A percentile compares a stretch with the other conserved stretches of the same genome.
These are phyloP conservation scores for Moelleriella libera DNA, from an alignment of 2,329 filamentous ascomycete genomes.

Conservation along the genomic window DNA sequence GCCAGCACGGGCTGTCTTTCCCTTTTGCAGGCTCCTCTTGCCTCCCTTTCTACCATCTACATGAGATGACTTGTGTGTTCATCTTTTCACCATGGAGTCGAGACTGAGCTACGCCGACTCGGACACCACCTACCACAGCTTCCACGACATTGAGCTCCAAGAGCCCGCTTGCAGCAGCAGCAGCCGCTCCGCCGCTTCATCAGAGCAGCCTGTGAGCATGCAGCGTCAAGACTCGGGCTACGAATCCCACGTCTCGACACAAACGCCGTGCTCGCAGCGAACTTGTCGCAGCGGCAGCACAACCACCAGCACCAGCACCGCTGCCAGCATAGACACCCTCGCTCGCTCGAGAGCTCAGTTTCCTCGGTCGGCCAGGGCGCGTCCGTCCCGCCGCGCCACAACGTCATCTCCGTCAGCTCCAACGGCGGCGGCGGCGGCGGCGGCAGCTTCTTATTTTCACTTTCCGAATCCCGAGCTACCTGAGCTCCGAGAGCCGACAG, in stretches of 20 bases:
- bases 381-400: too few relatives aligned
- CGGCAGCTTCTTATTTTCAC: slow-evolving; percentile 38
- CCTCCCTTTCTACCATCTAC: too few relatives aligned
- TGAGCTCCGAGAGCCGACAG: too few relatives aligned
- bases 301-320: slow-evolving; percentile 18
- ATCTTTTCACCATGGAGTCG: slow-evolving; percentile 3
- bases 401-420: too few relatives aligned
- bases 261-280: slow-evolving; percentile 7
- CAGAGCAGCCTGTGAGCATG: slow-evolving; percentile 21
- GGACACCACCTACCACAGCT: slow-evolving; percentile 40
- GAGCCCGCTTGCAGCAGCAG: slow-evolving; percentile 15
- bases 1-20: too few relatives aligned
- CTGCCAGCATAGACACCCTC: too few relatives aligned
- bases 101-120: slow-evolving; percentile 26
- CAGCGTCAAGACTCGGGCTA: slow-evolving; percentile 45
- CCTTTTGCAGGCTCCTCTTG: too few relatives aligned
- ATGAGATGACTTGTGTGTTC: too few relatives aligned
- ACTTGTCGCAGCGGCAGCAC: slow-evolving; percentile 11
- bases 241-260: slow-evolving; percentile 29
- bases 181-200: too few relatives aligned
- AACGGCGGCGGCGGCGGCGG: too few relatives aligned
- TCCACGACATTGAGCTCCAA: slow-evolving; percentile 33
- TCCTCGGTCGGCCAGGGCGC: too few relatives aligned
- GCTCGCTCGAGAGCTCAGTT: too few relatives aligned
- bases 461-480: slow-evolving; percentile 32